phyloP scores from a whole-genome alignment of 257 asterid species.

The Primulina huaijiensis region DNA sequence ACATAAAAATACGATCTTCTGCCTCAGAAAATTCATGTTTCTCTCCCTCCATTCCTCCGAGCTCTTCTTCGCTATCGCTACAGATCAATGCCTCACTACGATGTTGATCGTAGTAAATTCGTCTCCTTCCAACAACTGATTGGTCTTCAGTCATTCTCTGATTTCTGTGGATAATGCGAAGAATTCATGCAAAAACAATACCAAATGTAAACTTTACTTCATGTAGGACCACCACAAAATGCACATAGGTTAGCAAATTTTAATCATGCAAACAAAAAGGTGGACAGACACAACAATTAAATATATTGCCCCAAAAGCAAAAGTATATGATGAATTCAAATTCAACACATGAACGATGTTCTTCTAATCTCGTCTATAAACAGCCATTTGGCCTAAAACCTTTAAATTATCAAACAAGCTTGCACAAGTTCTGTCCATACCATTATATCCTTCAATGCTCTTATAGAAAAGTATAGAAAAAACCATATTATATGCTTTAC shows the following conservation, averaged over 20 bases:
- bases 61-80: conserved; percentile 97
- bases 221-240: conserved; percentile 13
- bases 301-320: conserved; percentile 10
- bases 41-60: conserved; percentile 49
- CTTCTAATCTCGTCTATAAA: neutral
- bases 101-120: conserved; percentile 82
- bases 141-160: conserved; percentile 98
- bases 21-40: conserved; percentile 76
- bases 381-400: neutral
- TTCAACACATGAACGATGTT: neutral
- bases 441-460: neutral
- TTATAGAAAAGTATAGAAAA: neutral
- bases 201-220: conserved; percentile 21
- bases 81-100: conserved; percentile 92
- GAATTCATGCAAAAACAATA: conserved; percentile 40
- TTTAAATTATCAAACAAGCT: conserved; percentile 2
- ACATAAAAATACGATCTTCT: conserved; percentile 72
- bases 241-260: conserved; percentile 12
- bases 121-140: conserved; percentile 84
- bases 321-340: neutral
- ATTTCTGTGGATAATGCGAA: conserved; percentile 67
- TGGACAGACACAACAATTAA: neutral
- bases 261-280: neutral
- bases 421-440: neutral
- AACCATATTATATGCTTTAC: neutral